A percentile compares a stretch with the other conserved stretches of the same genome.
Conservation (phyloP, 306 rosid genomes). For the Trifolium pratense region DNA sequence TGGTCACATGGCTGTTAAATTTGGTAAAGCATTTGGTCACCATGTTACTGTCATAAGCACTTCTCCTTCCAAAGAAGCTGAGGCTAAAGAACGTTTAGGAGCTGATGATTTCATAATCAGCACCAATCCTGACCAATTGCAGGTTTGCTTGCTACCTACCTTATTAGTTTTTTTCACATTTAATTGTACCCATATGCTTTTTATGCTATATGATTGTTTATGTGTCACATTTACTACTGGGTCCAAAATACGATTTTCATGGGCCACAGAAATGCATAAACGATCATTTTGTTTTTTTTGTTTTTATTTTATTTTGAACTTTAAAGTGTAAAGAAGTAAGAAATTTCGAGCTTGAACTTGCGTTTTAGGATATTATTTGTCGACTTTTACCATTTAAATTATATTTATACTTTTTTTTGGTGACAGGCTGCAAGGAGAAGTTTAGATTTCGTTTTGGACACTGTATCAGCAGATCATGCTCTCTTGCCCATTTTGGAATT, state of each 20-base stretch:
- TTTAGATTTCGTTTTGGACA: conserved; percentile 67
- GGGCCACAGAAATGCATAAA: too few species aligned
- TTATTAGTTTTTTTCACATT: background rate
- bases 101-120: conserved; percentile 71
- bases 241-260: too few species aligned
- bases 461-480: conserved; percentile 64
- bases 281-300: too few species aligned
- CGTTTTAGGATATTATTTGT: too few species aligned
- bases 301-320: too few species aligned
- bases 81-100: conserved; percentile 65
- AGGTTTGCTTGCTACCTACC: conserved; percentile 42
- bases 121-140: conserved; percentile 56
- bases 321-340: too few species aligned
- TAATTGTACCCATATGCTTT: background rate
- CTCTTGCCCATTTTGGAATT: conserved; percentile 59
- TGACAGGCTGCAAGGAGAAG: conserved; percentile 47
- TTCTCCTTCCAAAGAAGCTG: conserved; percentile 65
- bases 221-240: too few species aligned
- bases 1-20: conserved; percentile 79
- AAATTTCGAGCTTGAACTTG: too few species aligned
- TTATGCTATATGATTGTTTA: too few species aligned
- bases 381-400: too few species aligned
- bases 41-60: conserved; percentile 82
- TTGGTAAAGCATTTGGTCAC: conserved; percentile 76
- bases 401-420: background rate